Percentiles rank a stretch among this genome's conserved stretches.
phyloP scores from a whole-genome alignment of 2,329 filamentous ascomycete species.

The Hirsutella minnesotensis region DNA sequence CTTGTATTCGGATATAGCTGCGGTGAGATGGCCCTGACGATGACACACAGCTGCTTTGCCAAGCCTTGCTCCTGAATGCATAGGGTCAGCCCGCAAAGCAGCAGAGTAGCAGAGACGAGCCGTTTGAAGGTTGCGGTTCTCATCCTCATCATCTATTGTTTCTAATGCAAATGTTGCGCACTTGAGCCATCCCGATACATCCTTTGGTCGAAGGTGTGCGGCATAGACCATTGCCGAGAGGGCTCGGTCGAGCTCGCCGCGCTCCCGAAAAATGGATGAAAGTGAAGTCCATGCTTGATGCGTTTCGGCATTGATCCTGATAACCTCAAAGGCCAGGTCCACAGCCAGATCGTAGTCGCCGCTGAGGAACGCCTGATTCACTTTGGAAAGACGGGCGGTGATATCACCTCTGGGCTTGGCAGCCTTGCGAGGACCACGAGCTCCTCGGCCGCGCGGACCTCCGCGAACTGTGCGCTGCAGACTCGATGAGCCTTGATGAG shows the following conservation, averaged over 20 bases:
- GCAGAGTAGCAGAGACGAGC: slow-evolving; percentile 48
- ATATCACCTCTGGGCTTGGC: slow-evolving; percentile 62
- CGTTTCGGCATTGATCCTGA: slow-evolving; percentile 57
- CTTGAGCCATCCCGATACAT: slow-evolving; percentile 45
- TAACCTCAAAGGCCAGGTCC: slow-evolving; percentile 47
- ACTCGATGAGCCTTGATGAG: slow-evolving; percentile 19
- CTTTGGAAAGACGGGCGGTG: slow-evolving; percentile 52
- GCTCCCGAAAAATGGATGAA: slow-evolving; percentile 48
- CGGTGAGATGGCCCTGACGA: slow-evolving; percentile 39
- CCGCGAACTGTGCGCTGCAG: slow-evolving; percentile 9
- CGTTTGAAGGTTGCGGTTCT: slow-evolving; percentile 36
- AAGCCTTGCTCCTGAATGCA: slow-evolving; percentile 44
- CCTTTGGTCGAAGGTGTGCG: slow-evolving; percentile 49
- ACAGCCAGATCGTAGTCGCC: slow-evolving; percentile 49
- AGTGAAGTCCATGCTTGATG: slow-evolving; percentile 53
- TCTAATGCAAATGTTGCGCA: slow-evolving; percentile 46
- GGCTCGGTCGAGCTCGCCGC: slow-evolving; percentile 43
- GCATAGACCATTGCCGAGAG: slow-evolving; percentile 49
- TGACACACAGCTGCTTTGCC: slow-evolving; percentile 48
- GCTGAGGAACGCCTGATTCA: slow-evolving; percentile 55
- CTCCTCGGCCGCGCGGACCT: slow-evolving; percentile 14
- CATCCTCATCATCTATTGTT: slow-evolving; percentile 33
- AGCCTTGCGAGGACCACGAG: slow-evolving; percentile 42
- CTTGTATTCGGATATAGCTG: slow-evolving; percentile 45
- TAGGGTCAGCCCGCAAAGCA: slow-evolving; percentile 45